These are phyloP conservation scores for Globisporangium apiculatum DNA, from an alignment of 352 stramenopile genomes.

Conservation along the genomic window DNA sequence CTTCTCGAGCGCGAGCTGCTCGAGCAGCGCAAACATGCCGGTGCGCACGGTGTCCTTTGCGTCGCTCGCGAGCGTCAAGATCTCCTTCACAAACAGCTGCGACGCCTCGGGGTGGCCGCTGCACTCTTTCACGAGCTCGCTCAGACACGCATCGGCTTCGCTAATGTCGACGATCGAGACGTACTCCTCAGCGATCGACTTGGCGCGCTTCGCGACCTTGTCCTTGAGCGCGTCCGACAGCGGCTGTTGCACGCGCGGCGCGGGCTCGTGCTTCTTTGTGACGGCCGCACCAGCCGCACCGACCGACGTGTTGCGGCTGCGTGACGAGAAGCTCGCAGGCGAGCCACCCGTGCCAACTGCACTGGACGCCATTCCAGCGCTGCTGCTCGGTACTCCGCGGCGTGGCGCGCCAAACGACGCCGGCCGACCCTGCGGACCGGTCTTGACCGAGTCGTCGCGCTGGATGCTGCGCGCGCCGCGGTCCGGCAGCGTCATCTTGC, in stretches of 20 bases:
- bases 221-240: constrained; percentile 56
- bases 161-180: constrained; percentile 63
- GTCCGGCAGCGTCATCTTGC: constrained; percentile 36
- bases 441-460: constrained; percentile 60
- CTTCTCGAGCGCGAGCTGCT: constrained; percentile 58
- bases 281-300: constrained; percentile 10
- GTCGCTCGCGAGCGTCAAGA: constrained; percentile 58
- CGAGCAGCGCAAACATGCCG: constrained; percentile 62
- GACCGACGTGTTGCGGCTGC: constrained; percentile 11
- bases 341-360: constrained; percentile 18
- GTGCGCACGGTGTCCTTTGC: constrained; percentile 45
- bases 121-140: constrained; percentile 59
- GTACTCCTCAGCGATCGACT: constrained; percentile 74
- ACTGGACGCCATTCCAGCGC: constrained; percentile 8
- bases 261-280: constrained; percentile 27
- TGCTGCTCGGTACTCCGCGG: not conserved
- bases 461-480: constrained; percentile 23
- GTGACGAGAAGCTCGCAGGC: constrained; percentile 25
- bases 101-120: constrained; percentile 52
- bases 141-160: constrained; percentile 59
- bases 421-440: constrained; percentile 43
- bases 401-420: constrained; percentile 30
- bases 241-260: constrained; percentile 18
- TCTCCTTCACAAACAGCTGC: constrained; percentile 45
- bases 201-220: constrained; percentile 71